Evolutionary conservation across 768 basidiomycete genomes (phyloP), one percentile per base, ranked within the genome.

Genomic region (Russula compacta): DNA sequence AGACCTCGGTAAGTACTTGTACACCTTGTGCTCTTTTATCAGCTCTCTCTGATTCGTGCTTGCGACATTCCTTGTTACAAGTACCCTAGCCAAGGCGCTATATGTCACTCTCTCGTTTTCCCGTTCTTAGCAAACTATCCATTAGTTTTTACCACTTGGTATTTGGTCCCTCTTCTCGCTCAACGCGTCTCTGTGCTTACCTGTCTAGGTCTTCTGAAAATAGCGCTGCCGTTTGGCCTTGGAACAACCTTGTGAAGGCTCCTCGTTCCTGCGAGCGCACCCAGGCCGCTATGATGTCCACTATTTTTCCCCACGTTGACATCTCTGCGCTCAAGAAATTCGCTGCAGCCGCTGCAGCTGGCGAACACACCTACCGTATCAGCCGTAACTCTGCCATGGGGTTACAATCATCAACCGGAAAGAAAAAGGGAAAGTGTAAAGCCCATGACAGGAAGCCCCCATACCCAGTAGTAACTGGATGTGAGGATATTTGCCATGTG

Each of bases 261-360:
- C 48, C 40, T 33, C 46, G 53, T 62, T 58, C 44, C 32, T 4
- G 32, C 52, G 21, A 53, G 51, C 50, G 19, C 36, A 8, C 15
- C 5, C 14, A 7, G 17, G 33, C 36, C 15, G 33, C 32, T 29
- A 21, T 21, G 17, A 66, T 64, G 65, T 68, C 67, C 48, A 43
- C 63, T 21, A 66, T 54, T 53, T 72, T 70, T 42, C 71, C 71
- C 49, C 57, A 72, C 56, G 64, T 72, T 69, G 65, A 72, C 47
- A 56, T 72, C 50, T 32, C 39, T 39, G 68, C 67, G 15, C 66
- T 72, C 44, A 69, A 69, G 50, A 63, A 52, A 47, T 72, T 72
- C 52, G 71, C 71, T 43, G 59, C 56, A 33, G 55, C 64, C 33
- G 67, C 70, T 4, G 72, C 69, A 14, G 65, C 63, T 10, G 63